Conservation (phyloP, 1,139 yeast species). For the Magnusiomyces ingens region DNA sequence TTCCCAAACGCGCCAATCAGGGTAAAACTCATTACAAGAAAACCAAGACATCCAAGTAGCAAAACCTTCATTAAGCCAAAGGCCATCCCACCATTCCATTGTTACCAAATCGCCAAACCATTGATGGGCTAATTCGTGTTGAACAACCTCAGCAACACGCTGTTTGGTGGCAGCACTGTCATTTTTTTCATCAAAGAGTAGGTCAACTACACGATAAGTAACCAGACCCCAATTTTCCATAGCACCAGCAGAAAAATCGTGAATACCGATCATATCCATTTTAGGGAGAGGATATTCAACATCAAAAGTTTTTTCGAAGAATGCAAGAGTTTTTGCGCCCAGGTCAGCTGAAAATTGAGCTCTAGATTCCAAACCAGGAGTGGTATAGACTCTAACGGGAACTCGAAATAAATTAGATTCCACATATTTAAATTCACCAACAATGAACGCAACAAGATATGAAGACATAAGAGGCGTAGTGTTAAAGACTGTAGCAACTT, state of each 20-base stretch:
- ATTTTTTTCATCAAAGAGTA: slow-evolving; percentile 59
- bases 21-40: slow-evolving; percentile 68
- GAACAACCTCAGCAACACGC: slow-evolving; percentile 80
- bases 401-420: slow-evolving; percentile 61
- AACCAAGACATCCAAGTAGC: slow-evolving; percentile 89
- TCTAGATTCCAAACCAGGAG: slow-evolving; percentile 60
- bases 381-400: slow-evolving; percentile 76
- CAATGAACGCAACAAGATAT: slow-evolving; percentile 72
- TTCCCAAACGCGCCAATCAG: slow-evolving; percentile 85
- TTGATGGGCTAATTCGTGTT: slow-evolving; percentile 88
- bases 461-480: slow-evolving; percentile 76
- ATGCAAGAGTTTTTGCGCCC: slow-evolving; percentile 68
- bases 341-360: slow-evolving; percentile 66
- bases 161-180: slow-evolving; percentile 63
- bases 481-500: slow-evolving; percentile 50
- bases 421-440: slow-evolving; percentile 71
- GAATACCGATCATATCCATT: slow-evolving; percentile 76
- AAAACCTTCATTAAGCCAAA: slow-evolving; percentile 88
- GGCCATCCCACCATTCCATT: slow-evolving; percentile 94
- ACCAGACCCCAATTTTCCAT: slow-evolving; percentile 92
- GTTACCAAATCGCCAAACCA: slow-evolving; percentile 92
- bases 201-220: slow-evolving; percentile 74
- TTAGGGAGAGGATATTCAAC: slow-evolving; percentile 75
- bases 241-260: slow-evolving; percentile 79
- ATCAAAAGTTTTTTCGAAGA: slow-evolving; percentile 52